Base-by-base conservation (phyloP, 2,329 filamentous ascomycete genomes). In the Sporothrix protearum region DNA sequence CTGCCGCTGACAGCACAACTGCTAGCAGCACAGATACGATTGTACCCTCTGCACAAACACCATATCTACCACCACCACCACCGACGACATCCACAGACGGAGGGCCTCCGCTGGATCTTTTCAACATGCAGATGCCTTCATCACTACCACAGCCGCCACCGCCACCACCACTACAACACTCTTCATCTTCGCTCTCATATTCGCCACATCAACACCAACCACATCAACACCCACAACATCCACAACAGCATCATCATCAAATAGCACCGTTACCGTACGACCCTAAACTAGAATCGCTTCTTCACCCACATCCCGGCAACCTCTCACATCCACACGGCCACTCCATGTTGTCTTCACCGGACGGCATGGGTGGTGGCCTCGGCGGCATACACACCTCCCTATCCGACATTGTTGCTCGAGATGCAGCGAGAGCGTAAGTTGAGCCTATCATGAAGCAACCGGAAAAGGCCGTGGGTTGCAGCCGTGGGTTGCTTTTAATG, bases 331-430 rank as follows among this genome's bases (percentile, higher is more conserved):
- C 75, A 8, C 75, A 76, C 28, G 75, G 72, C n/a, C 69, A 72
- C 49, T 36, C 69, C 36, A 69, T 66, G 51, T 61, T 68, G 42
- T 42, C 68, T 8, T 55, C 33, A 2, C 30, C 57, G 5, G 68
- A 53, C 7, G 59, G 71, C 33, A 53, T 71, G 51, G 59, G 30
- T 12, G 51, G 30, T 19, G 67, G 57, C 33, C 53, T 49, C 36
- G 68, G 47, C 22, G 49, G 49, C 33, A 25, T 64, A 14, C 28
- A 66, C 1, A 53, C 74, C 4, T 78, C 79, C 0, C 70, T 81
- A 3, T 79, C 79, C 1, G 80, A 81, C 64, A 77, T 81, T 55
- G 75, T 81, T 9, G 79, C 79, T 36, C 78, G 77, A 28, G 80
- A 81, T 45, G 80, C 79, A 1, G 78, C 78, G 5, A 77, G 78